Percentiles rank a stretch among this genome's conserved stretches.
Evolutionary conservation across 2,329 filamentous ascomycete species (phyloP).

Genomic region (Curvularia verruculosa): DNA sequence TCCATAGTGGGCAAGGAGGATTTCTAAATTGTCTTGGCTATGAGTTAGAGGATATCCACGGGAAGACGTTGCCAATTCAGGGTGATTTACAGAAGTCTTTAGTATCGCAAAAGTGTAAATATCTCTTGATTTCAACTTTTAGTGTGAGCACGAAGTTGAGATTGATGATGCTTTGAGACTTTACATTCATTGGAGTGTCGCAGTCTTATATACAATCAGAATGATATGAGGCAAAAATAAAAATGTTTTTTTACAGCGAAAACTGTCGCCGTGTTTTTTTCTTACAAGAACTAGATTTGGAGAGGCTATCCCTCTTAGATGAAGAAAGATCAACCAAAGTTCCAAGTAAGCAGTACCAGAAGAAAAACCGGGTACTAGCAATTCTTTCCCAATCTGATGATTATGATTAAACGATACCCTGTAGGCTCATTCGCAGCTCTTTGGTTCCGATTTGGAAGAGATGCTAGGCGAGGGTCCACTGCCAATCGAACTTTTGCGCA

Average conservation of each 20-base stretch:
- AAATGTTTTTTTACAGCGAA: neutral
- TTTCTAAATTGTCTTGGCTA: neutral
- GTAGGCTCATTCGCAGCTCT: neutral
- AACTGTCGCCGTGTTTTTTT: neutral
- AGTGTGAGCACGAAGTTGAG: too few relatives aligned
- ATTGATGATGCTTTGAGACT: too few relatives aligned
- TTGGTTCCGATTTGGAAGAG: neutral
- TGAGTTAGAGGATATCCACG: neutral
- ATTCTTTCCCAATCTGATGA: neutral
- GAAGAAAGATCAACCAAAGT: neutral
- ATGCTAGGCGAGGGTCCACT: neutral
- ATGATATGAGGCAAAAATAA: too few relatives aligned
- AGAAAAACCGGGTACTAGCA: neutral
- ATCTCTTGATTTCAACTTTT: too few relatives aligned
- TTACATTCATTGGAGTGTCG: neutral
- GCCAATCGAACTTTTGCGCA: neutral
- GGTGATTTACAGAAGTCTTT: neutral
- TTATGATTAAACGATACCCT: neutral
- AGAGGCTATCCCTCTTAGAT: neutral
- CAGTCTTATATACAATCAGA: neutral
- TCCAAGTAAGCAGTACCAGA: neutral
- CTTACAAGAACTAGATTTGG: neutral
- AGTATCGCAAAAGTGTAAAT: too few relatives aligned
- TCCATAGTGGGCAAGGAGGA: neutral
- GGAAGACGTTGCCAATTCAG: neutral